These are phyloP conservation scores for Ophiostoma sp. DNA, from an alignment of 2,329 filamentous ascomycete species.

Conservation along the genomic window DNA sequence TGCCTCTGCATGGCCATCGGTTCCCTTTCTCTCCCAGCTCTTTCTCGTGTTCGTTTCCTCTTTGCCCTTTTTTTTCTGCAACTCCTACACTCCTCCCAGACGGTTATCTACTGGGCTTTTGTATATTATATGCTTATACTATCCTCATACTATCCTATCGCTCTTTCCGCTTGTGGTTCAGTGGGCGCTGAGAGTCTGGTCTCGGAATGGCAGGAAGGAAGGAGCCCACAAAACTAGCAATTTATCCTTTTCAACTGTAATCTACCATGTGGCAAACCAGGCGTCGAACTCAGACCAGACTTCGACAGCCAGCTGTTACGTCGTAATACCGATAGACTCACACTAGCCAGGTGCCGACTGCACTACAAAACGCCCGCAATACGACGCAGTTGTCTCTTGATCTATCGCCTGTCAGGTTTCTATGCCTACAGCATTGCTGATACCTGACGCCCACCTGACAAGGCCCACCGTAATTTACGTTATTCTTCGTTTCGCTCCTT, in stretches of 20 bases:
- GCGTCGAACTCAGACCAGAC: background rate
- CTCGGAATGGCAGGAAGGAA: conserved; percentile 3
- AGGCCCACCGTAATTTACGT: too few species aligned
- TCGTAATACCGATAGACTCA: background rate
- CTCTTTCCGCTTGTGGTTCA: background rate
- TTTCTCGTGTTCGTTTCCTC: background rate
- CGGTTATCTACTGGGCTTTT: too few species aligned
- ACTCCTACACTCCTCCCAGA: background rate
- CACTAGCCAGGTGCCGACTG: background rate
- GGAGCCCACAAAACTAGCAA: background rate
- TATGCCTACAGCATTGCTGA: background rate
- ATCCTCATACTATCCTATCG: background rate
- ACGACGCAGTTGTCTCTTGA: background rate
- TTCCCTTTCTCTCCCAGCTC: too few species aligned
- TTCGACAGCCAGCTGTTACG: background rate
- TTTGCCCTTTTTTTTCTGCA: background rate
- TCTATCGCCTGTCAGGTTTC: background rate
- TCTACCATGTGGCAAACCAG: conserved; percentile 4
- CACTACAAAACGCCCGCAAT: conserved; percentile 4
- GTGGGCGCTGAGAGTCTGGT: background rate
- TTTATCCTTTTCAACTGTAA: background rate
- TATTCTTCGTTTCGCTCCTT: background rate
- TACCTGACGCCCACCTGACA: too few species aligned
- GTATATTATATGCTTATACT: too few species aligned
- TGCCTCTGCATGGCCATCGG: background rate